Conservation (phyloP, 495 filamentous ascomycete genomes). For the Oidiodendron maius region DNA sequence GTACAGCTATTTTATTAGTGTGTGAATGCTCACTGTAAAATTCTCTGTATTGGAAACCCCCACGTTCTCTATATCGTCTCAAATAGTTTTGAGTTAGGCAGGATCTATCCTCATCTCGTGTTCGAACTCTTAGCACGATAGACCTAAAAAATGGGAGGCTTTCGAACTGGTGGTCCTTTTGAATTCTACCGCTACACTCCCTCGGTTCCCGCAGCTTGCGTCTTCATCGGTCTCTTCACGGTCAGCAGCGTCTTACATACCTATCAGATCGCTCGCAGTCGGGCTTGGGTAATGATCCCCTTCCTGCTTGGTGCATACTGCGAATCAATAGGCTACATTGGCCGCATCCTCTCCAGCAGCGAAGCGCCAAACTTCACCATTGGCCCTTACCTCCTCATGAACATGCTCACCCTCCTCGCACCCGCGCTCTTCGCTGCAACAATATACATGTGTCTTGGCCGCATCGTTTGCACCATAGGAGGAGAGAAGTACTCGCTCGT, state of each 20-base stretch:
- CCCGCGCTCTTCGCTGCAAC: conserved; percentile 45
- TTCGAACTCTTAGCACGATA: too few relatives aligned
- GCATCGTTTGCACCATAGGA: conserved; percentile 32
- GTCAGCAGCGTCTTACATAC: neutral
- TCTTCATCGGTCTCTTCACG: neutral
- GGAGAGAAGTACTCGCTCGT: conserved; percentile 34
- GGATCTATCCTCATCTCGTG: too few relatives aligned
- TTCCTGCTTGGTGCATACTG: neutral
- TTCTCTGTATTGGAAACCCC: too few relatives aligned
- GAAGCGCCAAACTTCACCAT: conserved; percentile 23
- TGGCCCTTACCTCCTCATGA: conserved; percentile 38
- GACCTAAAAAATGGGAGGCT: too few relatives aligned
- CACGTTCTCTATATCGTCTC: too few relatives aligned
- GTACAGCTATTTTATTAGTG: too few relatives aligned
- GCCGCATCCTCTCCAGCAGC: conserved; percentile 23
- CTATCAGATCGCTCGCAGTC: neutral
- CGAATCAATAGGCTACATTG: neutral
- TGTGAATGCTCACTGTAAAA: too few relatives aligned
- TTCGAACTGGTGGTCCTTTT: too few relatives aligned
- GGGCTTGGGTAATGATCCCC: neutral
- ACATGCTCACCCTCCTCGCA: conserved; percentile 36
- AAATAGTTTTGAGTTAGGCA: too few relatives aligned
- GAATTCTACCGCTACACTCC: neutral
- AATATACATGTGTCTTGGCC: conserved; percentile 46
- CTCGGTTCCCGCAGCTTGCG: neutral